Evolutionary conservation across 1,139 yeast genomes (phyloP).

Genomic region (Blastobotrys aristatus): DNA sequence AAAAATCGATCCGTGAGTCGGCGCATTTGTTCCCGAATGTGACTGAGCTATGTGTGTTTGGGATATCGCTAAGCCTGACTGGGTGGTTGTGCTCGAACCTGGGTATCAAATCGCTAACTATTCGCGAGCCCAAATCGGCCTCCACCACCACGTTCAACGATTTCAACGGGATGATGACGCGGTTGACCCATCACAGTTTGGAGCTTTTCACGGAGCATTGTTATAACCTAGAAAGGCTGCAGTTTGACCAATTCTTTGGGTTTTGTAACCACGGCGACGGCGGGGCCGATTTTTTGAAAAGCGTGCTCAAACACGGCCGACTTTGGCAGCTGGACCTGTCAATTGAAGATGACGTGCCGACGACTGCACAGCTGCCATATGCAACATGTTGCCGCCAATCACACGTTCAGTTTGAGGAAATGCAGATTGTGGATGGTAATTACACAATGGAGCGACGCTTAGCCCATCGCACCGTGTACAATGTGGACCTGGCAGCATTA

Average conservation of each 20-base stretch:
- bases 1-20: constrained; percentile 1
- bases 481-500: neutral
- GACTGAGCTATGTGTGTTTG: neutral
- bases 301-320: neutral
- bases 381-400: too few species aligned
- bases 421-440: too few species aligned
- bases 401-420: too few species aligned
- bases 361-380: too few species aligned
- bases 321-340: neutral
- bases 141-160: constrained; percentile 10
- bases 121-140: constrained; percentile 3
- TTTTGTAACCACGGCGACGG: neutral
- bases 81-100: neutral
- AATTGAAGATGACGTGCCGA: too few species aligned
- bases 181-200: constrained; percentile 10
- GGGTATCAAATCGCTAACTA: constrained; percentile 4
- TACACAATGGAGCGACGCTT: too few species aligned
- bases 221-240: neutral
- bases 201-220: neutral
- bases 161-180: constrained; percentile 11
- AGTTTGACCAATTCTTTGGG: constrained; percentile 5
- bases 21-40: constrained; percentile 2
- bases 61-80: constrained; percentile 5
- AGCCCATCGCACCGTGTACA: neutral
- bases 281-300: neutral